These are phyloP conservation scores for Waitea zeae DNA, from an alignment of 1,284 basidiomycete genomes.

Conservation along the genomic window DNA sequence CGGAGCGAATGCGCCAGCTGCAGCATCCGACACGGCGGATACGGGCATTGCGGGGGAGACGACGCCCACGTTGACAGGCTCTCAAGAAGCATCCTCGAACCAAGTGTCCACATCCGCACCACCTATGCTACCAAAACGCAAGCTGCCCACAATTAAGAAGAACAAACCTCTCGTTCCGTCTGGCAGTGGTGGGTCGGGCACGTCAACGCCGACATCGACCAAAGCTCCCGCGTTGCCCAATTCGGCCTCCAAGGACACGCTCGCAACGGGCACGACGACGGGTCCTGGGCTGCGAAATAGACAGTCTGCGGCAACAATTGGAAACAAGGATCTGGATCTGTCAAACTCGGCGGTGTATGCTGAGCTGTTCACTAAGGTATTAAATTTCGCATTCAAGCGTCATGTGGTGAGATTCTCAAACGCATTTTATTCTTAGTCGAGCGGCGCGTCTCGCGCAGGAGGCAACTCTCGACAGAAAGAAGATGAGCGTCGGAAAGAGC, in stretches of 20 bases:
- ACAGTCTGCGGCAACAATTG: conserved; percentile 39
- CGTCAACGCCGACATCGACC: conserved; percentile 12
- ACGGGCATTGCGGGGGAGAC: neutral
- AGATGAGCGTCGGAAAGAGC: conserved; percentile 47
- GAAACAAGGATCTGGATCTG: conserved; percentile 45
- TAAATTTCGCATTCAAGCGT: conserved; percentile 10
- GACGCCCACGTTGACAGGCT: neutral
- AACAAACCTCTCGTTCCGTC: conserved; percentile 25
- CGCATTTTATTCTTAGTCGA: no score
- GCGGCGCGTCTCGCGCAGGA: conserved; percentile 36
- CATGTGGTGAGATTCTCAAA: conserved; percentile 11
- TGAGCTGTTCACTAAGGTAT: conserved; percentile 24
- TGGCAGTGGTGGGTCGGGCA: conserved; percentile 13
- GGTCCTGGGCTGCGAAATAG: conserved; percentile 11
- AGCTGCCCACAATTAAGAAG: conserved; percentile 60
- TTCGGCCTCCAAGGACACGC: neutral
- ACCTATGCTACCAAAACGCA: conserved; percentile 22
- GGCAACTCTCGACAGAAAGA: conserved; percentile 42
- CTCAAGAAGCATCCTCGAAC: neutral
- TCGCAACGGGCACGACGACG: conserved; percentile 6
- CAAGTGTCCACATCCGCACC: neutral
- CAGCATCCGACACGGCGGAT: neutral
- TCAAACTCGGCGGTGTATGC: conserved; percentile 18
- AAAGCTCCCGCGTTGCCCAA: conserved; percentile 12
- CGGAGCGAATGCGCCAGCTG: no score